Conservation (phyloP, 768 basidiomycete genomes). For the Pulveroboletus sp. region DNA sequence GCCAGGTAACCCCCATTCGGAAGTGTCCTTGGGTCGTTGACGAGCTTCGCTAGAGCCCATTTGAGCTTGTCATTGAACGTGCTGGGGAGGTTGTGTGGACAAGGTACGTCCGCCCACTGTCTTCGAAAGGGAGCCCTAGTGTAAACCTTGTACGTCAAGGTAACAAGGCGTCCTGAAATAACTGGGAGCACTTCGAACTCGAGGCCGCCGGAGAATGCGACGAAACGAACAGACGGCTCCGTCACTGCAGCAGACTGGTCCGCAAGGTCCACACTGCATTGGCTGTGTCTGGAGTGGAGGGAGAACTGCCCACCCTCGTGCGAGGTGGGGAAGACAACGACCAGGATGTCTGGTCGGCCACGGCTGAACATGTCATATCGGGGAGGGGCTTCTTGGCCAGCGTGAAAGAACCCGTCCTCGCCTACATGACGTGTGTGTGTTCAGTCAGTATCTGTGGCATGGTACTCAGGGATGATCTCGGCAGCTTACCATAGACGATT, state of each 20-base stretch:
- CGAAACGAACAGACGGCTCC: not conserved
- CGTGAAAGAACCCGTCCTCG: not conserved
- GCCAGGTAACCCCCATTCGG: constrained; percentile 6
- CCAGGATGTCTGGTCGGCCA: too few species aligned
- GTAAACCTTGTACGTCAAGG: not conserved
- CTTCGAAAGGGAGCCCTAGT: too few species aligned
- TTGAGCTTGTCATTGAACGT: not conserved
- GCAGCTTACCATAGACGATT: not conserved
- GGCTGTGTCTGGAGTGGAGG: not conserved
- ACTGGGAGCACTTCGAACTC: not conserved
- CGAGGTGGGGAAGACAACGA: not conserved
- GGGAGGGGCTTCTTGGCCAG: constrained; percentile 11
- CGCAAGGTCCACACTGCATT: not conserved
- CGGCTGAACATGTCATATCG: constrained; percentile 34
- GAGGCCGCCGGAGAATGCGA: not conserved
- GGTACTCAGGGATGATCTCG: not conserved
- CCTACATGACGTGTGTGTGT: constrained; percentile 16
- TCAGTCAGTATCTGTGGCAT: too few species aligned
- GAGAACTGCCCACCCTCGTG: not conserved
- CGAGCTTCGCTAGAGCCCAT: not conserved
- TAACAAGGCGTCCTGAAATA: not conserved
- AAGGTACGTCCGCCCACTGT: too few species aligned
- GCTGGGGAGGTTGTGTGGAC: not conserved
- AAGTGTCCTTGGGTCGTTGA: not conserved
- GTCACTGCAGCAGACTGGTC: not conserved